Evolutionary conservation across 2,329 filamentous ascomycete genomes (phyloP).

Genomic region (Cadophora gregata): DNA sequence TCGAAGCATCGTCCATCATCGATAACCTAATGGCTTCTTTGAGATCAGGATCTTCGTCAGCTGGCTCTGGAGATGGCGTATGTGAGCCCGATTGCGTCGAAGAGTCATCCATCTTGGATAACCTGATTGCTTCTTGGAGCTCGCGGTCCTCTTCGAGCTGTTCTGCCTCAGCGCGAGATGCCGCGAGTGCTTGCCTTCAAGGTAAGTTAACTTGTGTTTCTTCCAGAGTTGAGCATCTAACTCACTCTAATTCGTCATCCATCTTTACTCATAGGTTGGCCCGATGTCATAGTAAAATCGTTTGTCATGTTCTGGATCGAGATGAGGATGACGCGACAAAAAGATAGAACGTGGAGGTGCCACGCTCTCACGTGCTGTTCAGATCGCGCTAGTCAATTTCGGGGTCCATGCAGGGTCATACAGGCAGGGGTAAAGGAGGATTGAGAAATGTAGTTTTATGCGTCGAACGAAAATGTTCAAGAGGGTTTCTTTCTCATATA

Average conservation of each 20-base stretch:
- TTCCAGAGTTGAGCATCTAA: neutral
- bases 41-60: constrained; percentile 18
- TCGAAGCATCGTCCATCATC: constrained; percentile 2
- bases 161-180: constrained; percentile 6
- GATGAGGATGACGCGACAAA: neutral
- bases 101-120: neutral
- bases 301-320: neutral
- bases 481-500: too few relatives aligned
- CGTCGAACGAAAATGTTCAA: too few relatives aligned
- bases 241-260: neutral
- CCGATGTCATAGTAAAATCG: neutral
- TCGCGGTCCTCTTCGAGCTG: constrained; percentile 18
- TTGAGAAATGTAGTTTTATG: too few relatives aligned
- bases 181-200: constrained; percentile 14
- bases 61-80: constrained; percentile 9
- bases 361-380: neutral
- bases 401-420: too few relatives aligned
- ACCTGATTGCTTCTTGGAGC: constrained; percentile 8
- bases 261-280: neutral
- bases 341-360: neutral
- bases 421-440: too few relatives aligned
- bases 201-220: neutral
- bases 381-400: neutral
- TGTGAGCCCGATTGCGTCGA: neutral
- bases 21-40: constrained; percentile 18